phyloP scores from a whole-genome alignment of 2,329 filamentous ascomycete species.

The Alternaria arbusti region DNA sequence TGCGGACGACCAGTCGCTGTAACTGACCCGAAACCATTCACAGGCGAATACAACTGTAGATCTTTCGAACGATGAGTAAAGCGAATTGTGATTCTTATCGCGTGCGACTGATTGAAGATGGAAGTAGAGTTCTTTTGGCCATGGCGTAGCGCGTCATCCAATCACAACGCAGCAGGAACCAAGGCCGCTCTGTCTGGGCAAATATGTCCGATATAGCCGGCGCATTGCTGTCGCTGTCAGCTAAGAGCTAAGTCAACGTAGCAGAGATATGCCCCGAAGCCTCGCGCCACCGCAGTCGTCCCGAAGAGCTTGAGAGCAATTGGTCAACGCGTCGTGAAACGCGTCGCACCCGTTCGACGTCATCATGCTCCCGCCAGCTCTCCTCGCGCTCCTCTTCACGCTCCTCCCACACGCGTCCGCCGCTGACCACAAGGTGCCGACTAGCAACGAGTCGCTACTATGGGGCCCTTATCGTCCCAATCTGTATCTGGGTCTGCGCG shows the following conservation, averaged over 20 bases:
- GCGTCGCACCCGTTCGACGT: conserved; percentile 7
- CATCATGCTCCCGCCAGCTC: conserved; percentile 28
- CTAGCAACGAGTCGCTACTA: conserved; percentile 77
- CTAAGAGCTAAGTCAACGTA: conserved; percentile 5
- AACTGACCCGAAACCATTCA: background rate
- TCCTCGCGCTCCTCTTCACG: conserved; percentile 24
- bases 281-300: conserved; percentile 9
- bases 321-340: conserved; percentile 9
- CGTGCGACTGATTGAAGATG: conserved; percentile 2
- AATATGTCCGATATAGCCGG: conserved; percentile 4
- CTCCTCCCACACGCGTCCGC: conserved; percentile 18
- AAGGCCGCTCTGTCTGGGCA: conserved; percentile 5
- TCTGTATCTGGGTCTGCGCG: conserved; percentile 87
- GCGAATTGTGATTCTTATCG: conserved; percentile 18
- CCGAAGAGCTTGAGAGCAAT: conserved; percentile 1
- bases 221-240: conserved; percentile 6
- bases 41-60: background rate
- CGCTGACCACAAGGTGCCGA: conserved; percentile 16
- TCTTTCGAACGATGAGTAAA: conserved; percentile 19
- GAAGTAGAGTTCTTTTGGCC: background rate
- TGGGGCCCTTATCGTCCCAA: conserved; percentile 97
- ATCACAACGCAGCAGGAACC: conserved; percentile 3
- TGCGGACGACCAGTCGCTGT: background rate
- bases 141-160: conserved; percentile 8
- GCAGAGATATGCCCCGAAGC: conserved; percentile 7